Evolutionary conservation across 768 basidiomycete genomes (phyloP).

Genomic region (Mrakia blollopis): DNA sequence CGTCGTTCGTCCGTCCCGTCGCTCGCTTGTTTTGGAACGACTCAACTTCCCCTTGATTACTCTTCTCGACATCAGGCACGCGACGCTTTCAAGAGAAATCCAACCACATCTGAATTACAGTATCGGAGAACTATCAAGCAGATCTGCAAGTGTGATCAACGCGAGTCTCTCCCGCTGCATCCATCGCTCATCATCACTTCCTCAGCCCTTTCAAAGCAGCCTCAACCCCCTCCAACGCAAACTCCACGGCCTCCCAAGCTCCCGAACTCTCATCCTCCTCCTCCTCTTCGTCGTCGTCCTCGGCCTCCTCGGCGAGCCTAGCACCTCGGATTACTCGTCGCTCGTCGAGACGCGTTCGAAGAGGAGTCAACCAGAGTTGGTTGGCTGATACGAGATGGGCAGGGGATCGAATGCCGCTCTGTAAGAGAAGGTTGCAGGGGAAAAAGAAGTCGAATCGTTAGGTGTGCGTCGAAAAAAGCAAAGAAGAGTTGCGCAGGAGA

Average conservation of each 20-base stretch:
- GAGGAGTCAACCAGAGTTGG: neutral
- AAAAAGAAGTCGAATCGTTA: neutral
- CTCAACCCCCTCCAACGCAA: constrained; percentile 21
- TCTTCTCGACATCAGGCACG: too few relatives aligned
- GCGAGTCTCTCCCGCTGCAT: too few relatives aligned
- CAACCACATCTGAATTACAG: too few relatives aligned
- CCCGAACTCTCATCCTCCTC: constrained; percentile 10
- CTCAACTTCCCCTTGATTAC: too few relatives aligned
- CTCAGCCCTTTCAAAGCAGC: neutral
- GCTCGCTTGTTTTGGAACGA: too few relatives aligned
- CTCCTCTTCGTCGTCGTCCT: neutral
- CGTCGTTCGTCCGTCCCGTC: too few relatives aligned
- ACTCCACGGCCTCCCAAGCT: constrained; percentile 17
- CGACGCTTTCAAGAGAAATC: too few relatives aligned
- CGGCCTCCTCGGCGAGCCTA: neutral
- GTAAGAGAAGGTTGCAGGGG: neutral
- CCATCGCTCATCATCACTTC: neutral
- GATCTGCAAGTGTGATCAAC: too few relatives aligned
- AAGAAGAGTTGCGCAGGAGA: too few relatives aligned
- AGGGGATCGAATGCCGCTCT: neutral
- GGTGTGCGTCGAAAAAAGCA: neutral
- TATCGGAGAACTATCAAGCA: too few relatives aligned
- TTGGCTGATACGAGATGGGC: neutral
- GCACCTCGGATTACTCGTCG: neutral
- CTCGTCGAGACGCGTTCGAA: constrained; percentile 4